A percentile compares a stretch with the other conserved stretches of the same genome.
These are phyloP conservation scores for Phytophthora agathidicida DNA, from an alignment of 352 stramenopile species.

Conservation along the genomic window DNA sequence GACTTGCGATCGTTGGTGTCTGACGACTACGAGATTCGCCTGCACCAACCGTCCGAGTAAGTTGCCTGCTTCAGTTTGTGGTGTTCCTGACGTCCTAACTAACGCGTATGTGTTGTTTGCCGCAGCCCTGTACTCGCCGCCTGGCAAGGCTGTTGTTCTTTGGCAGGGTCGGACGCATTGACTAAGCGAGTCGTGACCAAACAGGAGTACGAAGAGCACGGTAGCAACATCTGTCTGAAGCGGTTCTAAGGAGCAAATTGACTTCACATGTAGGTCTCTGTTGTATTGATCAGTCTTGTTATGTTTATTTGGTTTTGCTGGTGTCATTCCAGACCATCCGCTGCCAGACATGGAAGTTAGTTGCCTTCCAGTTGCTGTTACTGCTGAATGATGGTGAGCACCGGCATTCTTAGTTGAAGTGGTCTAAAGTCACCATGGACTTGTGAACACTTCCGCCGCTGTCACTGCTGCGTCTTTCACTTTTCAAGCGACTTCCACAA, in stretches of 20 bases:
- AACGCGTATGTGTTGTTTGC: neutral
- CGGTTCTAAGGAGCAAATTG: slow-evolving; percentile 30
- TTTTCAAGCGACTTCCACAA: slow-evolving; percentile 11
- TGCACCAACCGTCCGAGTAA: slow-evolving; percentile 58
- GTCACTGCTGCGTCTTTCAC: slow-evolving; percentile 1
- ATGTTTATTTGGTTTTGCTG: too few relatives aligned
- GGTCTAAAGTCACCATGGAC: neutral
- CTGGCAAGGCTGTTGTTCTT: slow-evolving; percentile 59
- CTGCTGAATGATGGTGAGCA: slow-evolving; percentile 13
- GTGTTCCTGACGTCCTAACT: neutral
- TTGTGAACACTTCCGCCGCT: too few relatives aligned
- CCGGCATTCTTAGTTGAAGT: slow-evolving; percentile 2
- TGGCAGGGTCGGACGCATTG: slow-evolving; percentile 38
- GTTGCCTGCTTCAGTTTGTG: slow-evolving; percentile 24
- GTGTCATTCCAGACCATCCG: too few relatives aligned
- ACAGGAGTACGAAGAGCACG: slow-evolving; percentile 78
- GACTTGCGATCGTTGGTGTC: slow-evolving; percentile 69
- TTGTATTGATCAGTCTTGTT: too few relatives aligned
- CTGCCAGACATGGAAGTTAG: too few relatives aligned
- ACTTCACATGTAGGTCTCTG: neutral
- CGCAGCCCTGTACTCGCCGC: slow-evolving; percentile 60
- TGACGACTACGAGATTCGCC: slow-evolving; percentile 50
- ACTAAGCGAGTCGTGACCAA: slow-evolving; percentile 57
- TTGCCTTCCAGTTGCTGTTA: too few relatives aligned
- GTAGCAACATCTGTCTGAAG: slow-evolving; percentile 66